These are phyloP conservation scores for Eucalyptus polybractea DNA, from an alignment of 345 rosid species.

Conservation along the genomic window DNA sequence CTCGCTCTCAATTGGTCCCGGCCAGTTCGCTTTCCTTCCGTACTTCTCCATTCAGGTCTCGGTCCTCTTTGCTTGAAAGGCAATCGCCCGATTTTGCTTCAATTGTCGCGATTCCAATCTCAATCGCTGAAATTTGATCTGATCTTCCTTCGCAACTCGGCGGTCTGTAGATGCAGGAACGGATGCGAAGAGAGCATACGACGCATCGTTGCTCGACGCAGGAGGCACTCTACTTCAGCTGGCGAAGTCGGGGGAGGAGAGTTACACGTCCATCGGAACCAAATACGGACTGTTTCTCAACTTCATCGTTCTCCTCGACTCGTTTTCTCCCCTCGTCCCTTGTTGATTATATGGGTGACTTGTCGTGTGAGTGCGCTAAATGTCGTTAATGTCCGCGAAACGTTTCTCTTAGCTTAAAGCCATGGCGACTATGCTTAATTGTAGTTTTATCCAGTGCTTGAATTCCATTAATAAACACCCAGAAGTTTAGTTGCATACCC, in stretches of 20 bases:
- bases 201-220: conserved; percentile 61
- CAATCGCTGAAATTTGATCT: neutral
- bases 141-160: accelerated
- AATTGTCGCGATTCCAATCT: neutral
- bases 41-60: conserved; percentile 20
- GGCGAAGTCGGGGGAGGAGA: conserved; percentile 55
- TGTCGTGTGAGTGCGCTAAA: neutral
- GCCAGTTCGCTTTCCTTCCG: conserved; percentile 1
- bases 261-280: conserved; percentile 47
- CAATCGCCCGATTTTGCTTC: neutral
- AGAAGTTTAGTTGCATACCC: neutral
- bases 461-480: neutral
- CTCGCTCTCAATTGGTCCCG: accelerated
- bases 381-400: neutral
- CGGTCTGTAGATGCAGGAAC: neutral
- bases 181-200: conserved; percentile 34
- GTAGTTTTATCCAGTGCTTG: neutral
- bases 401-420: neutral
- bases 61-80: neutral
- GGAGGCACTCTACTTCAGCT: conserved; percentile 82
- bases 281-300: conserved; percentile 26
- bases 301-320: neutral
- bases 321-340: neutral
- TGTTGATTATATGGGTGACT: neutral
- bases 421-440: neutral